Base-by-base conservation (phyloP, 2,329 filamentous ascomycete genomes). In the Purpureocillium takamizusanense region DNA sequence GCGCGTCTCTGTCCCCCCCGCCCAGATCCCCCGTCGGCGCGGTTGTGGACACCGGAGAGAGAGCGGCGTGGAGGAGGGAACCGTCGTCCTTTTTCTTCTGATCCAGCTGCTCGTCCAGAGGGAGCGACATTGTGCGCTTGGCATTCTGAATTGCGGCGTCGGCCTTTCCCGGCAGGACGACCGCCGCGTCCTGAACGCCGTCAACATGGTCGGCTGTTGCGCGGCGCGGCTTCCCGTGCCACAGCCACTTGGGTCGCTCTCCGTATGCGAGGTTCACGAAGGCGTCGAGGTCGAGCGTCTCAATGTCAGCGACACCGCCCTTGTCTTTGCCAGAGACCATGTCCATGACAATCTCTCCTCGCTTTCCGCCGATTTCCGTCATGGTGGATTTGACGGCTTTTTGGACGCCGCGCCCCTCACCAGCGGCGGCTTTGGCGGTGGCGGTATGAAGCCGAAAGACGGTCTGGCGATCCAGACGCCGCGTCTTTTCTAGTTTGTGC, bases 331-430 rank as follows among this genome's bases (percentile, higher is more conserved):
- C 80, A 30, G 81, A 84, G 6, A 95, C 88, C 70, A 94, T 94
- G n/a, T 87, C 89, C 69, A 94, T 87, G 34, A 95, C 83, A 64
- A 95, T 85, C 58, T 95, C 90, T 35, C 89, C 89, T 38, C 90
- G 83, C 57, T 95, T 95, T 12, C 92, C 90, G 48, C 87, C 87
- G 30, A 98, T 78, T 60, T 95, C 92, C 14, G 85, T 88, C 34
- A 97, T 85, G 0, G 90, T 95, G 3, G 87, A 94, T 57, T 97
- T 97, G 51, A 98, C 87, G 14, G 90, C 89, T 52, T 86, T 83
- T 36, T 88, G 86, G n/a, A 94, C 86, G 13, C 83, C 84, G 86
- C 90, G 95, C 3, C 83, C 84, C 54, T 95, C 88, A 27, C 86
- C 83, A 36, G 83, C 84, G 3, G 88, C 89, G 25, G 87, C 88